Percentiles rank a stretch among this genome's conserved stretches.
These are phyloP conservation scores for Wickerhamiella occidentalis DNA, from an alignment of 805 yeast species.

Conservation along the genomic window DNA sequence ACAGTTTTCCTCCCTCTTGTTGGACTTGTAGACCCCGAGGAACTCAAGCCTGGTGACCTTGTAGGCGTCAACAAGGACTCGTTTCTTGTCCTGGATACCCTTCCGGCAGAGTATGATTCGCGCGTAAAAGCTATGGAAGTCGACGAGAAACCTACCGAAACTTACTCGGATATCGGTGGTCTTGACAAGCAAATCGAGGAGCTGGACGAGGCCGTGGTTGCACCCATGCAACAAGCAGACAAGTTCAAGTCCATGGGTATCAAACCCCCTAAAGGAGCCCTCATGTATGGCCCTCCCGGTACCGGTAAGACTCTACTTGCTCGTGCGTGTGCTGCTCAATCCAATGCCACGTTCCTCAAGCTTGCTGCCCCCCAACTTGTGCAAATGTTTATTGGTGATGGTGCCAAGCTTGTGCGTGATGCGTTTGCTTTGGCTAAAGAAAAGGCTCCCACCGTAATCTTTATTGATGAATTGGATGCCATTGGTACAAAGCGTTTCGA, in stretches of 20 bases:
- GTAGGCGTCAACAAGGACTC: slow-evolving; percentile 98
- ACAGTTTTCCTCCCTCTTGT: slow-evolving; percentile 92
- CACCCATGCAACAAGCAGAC: slow-evolving; percentile 97
- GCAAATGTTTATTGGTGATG: slow-evolving; percentile 98
- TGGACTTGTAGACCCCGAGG: slow-evolving; percentile 84
- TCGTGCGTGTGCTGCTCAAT: slow-evolving; percentile 97
- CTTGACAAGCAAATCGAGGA: slow-evolving; percentile 97
- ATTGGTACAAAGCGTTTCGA: slow-evolving; percentile 98
- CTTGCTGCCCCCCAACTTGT: slow-evolving; percentile 97
- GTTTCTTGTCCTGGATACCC: slow-evolving; percentile 78
- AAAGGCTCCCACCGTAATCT: slow-evolving; percentile 95
- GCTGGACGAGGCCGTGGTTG: slow-evolving; percentile 92
- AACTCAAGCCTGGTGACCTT: slow-evolving; percentile 91
- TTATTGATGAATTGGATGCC: slow-evolving; percentile 96
- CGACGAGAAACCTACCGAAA: slow-evolving; percentile 96
- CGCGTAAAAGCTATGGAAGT: slow-evolving; percentile 99
- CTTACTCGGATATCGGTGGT: slow-evolving; percentile 96
- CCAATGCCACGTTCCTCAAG: slow-evolving; percentile 92
- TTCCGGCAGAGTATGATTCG: slow-evolving; percentile 95
- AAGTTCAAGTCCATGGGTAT: slow-evolving; percentile 89
- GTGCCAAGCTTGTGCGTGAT: slow-evolving; percentile 94
- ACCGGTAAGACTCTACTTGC: slow-evolving; percentile 96
- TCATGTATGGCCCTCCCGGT: slow-evolving; percentile 99
- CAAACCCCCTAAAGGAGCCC: slow-evolving; percentile 95
- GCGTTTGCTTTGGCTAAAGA: slow-evolving; percentile 96